A percentile compares a stretch with the other conserved stretches of the same genome.
These are phyloP conservation scores for Penicillium sp. DNA, from an alignment of 2,329 filamentous ascomycete genomes.

Conservation along the genomic window DNA sequence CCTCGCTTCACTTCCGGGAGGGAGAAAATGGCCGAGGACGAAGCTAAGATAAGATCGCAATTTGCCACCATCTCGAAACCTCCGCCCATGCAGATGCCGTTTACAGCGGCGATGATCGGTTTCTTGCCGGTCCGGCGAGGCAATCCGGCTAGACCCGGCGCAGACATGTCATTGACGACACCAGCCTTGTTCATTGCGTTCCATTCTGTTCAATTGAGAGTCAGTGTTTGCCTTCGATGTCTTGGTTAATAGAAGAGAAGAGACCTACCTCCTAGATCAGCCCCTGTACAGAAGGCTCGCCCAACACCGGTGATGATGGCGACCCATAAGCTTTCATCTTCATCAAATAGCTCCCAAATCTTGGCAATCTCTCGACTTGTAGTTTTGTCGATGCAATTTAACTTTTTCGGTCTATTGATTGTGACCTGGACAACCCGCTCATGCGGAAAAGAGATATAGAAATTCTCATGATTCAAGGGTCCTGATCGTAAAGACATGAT, in stretches of 20 bases:
- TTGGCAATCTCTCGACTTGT: constrained; percentile 44
- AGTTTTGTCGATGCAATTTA: constrained; percentile 44
- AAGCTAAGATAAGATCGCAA: constrained; percentile 61
- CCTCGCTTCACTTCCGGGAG: constrained; percentile 71
- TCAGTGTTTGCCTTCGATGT: background rate
- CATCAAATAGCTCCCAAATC: constrained; percentile 61
- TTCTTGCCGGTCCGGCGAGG: constrained; percentile 67
- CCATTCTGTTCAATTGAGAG: constrained; percentile 47
- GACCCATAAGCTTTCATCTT: constrained; percentile 59
- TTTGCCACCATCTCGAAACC: constrained; percentile 75
- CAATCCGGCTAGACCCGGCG: constrained; percentile 63
- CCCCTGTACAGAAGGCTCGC: constrained; percentile 65
- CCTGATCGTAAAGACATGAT: constrained; percentile 27
- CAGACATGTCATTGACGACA: constrained; percentile 34
- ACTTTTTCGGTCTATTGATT: constrained; percentile 40
- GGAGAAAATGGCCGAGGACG: constrained; percentile 58
- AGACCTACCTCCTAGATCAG: constrained; percentile 57
- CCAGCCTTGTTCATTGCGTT: constrained; percentile 43
- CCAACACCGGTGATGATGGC: constrained; percentile 63
- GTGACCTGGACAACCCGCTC: constrained; percentile 43
- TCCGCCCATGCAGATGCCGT: constrained; percentile 71
- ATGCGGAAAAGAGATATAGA: constrained; percentile 40
- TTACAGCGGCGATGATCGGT: constrained; percentile 72
- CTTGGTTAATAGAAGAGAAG: background rate
- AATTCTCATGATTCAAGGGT: constrained; percentile 16